Evolutionary conservation across 768 basidiomycete genomes (phyloP), one percentile per base, ranked within the genome.

Genomic region (Phylloporus rhodoxanthus): DNA sequence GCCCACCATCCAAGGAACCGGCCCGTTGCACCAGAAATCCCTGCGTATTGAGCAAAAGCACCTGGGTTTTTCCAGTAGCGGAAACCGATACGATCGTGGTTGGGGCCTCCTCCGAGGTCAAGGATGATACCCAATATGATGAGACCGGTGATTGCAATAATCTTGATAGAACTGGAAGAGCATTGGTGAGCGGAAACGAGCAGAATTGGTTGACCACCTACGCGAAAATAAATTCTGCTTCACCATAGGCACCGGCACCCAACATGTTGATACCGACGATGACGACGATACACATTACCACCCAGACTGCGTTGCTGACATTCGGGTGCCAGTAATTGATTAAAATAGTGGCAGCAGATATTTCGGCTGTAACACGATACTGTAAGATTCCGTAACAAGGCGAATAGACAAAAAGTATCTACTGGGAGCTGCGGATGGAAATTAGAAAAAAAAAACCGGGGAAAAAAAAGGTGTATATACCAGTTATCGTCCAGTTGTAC

Each of bases 31-130:
- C 94, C 94, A 4, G 59, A 6, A 19, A 91, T 88, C 4, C 66
- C 72, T 11, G 72, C 11, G 58, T 70, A 89, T 60, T 95, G 90
- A 9, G 75, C 83, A 62, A 97, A 91, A 0, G 94, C 84, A 10
- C 95, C 95, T 0, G 93, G 93, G 56, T 93, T 54, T 52, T 82
- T 85, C 91, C 91, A 94, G 72, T 86, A 90, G 4, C 70, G 64
- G 65, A 68, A 72, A 17, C 70, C 71, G 52, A 78, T 61, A 36
- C 87, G 79, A 60, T 90, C 87, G 59, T 87, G 85, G 57, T 79
- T 68, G 7, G 91, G 92, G 2, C 89, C 93, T 50, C 91, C 92
- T 54, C 94, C 94, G 36, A 91, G 81, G 63, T 92, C 90, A 54
- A 95, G 71, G 28, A 94, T 73, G 7, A 84, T 73, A 8, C 82